Conservation (phyloP, 106 monocot species). For the Acorus calamus region DNA sequence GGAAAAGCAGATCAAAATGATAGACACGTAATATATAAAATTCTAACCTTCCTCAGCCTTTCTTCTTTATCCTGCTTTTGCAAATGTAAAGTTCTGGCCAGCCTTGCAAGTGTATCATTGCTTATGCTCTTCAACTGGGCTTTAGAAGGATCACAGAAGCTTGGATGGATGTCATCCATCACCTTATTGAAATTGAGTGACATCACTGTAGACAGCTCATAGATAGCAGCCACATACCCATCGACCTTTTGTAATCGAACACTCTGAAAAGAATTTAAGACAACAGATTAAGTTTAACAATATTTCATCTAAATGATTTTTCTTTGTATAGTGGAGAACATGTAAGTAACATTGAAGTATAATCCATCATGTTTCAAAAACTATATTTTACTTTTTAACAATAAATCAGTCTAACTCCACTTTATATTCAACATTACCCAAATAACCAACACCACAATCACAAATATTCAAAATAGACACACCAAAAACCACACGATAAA, state of each 20-base stretch:
- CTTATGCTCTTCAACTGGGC: slow-evolving; percentile 53
- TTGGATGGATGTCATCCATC: slow-evolving; percentile 56
- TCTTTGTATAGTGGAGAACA: no score
- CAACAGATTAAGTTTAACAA: not conserved
- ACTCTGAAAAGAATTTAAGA: slow-evolving; percentile 31
- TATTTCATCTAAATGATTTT: no score
- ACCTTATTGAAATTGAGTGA: slow-evolving; percentile 43
- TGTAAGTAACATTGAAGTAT: no score
- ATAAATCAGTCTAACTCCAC: no score
- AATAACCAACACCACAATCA: no score
- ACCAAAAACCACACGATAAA: no score
- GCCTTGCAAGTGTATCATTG: slow-evolving; percentile 56
- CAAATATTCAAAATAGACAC: no score
- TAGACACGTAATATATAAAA: not conserved
- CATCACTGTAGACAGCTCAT: slow-evolving; percentile 50
- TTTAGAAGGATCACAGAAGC: slow-evolving; percentile 25
- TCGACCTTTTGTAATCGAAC: slow-evolving; percentile 50
- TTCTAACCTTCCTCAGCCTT: slow-evolving; percentile 65
- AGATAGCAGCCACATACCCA: slow-evolving; percentile 32
- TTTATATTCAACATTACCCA: no score
- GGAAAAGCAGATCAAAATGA: not conserved
- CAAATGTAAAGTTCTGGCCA: slow-evolving; percentile 40
- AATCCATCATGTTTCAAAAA: not conserved
- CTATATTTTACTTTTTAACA: not conserved
- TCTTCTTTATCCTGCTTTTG: slow-evolving; percentile 58